Evolutionary conservation across 2,329 filamentous ascomycete species (phyloP).

Genomic region (Hortaea werneckii): DNA sequence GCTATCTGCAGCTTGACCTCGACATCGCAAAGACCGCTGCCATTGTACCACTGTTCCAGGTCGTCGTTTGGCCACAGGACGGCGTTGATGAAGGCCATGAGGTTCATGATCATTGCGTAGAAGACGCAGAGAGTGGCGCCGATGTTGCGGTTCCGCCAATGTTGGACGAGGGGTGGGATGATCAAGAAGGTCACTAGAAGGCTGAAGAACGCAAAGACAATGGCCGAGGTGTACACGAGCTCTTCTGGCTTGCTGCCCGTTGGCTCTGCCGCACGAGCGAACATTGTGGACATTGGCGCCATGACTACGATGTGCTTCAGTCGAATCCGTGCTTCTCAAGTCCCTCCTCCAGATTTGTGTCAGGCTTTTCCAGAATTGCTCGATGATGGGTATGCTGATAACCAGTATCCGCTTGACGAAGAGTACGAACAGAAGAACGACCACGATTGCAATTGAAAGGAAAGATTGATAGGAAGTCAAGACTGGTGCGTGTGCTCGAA

Average conservation of each 20-base stretch:
- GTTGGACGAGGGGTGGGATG: conserved; percentile 49
- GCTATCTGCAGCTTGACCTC: conserved; percentile 50
- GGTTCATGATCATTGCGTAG: conserved; percentile 47
- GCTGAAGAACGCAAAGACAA: conserved; percentile 40
- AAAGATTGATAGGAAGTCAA: conserved; percentile 8
- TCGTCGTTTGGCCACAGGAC: conserved; percentile 55
- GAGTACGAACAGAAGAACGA: conserved; percentile 4
- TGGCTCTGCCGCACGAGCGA: background rate
- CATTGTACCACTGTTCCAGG: conserved; percentile 45
- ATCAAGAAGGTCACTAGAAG: conserved; percentile 42
- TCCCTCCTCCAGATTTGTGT: background rate
- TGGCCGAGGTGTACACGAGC: conserved; percentile 23
- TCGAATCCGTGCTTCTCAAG: too few relatives aligned
- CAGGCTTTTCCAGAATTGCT: background rate
- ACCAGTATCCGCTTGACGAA: conserved; percentile 3
- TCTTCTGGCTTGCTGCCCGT: background rate
- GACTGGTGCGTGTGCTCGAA: background rate
- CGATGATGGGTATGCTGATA: background rate
- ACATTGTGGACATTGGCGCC: conserved; percentile 2
- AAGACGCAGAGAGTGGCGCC: conserved; percentile 47
- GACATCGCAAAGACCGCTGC: conserved; percentile 53
- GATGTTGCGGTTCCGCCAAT: conserved; percentile 51
- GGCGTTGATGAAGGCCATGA: conserved; percentile 51
- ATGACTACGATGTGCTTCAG: background rate
- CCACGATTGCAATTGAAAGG: conserved; percentile 5